phyloP scores from a whole-genome alignment of 73 alveolate genomes.

The Tetrahymena elliotti region DNA sequence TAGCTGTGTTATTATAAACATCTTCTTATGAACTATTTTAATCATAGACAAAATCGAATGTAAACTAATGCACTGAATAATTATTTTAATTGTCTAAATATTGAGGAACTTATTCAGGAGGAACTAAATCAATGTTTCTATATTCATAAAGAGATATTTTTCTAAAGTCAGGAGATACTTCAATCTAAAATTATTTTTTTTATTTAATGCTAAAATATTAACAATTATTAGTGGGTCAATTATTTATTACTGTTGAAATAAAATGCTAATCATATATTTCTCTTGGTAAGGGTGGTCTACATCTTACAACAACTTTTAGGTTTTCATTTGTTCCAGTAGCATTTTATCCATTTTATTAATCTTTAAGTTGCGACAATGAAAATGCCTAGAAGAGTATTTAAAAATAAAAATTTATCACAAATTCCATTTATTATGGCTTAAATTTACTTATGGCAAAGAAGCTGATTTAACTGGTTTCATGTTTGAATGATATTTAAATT shows the following conservation, averaged over 20 bases:
- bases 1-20: conserved; percentile 62
- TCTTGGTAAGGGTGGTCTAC: conserved; percentile 75
- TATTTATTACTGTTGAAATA: conserved; percentile 55
- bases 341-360: neutral
- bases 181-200: neutral
- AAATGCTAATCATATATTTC: conserved; percentile 60
- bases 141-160: conserved; percentile 63
- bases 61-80: conserved; percentile 57
- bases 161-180: conserved; percentile 56
- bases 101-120: conserved; percentile 55
- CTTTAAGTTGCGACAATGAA: neutral
- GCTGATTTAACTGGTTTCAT: neutral
- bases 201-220: neutral
- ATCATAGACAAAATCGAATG: conserved; percentile 74
- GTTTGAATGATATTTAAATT: too few species aligned
- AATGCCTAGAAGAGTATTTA: neutral
- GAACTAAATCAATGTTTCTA: conserved; percentile 57
- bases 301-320: conserved; percentile 66
- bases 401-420: too few species aligned
- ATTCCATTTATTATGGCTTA: too few species aligned
- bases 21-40: conserved; percentile 54
- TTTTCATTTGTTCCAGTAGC: conserved; percentile 40
- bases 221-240: neutral
- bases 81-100: conserved; percentile 51
- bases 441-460: neutral